Base-by-base conservation (phyloP, 306 rosid genomes). In the Pueraria montana region DNA sequence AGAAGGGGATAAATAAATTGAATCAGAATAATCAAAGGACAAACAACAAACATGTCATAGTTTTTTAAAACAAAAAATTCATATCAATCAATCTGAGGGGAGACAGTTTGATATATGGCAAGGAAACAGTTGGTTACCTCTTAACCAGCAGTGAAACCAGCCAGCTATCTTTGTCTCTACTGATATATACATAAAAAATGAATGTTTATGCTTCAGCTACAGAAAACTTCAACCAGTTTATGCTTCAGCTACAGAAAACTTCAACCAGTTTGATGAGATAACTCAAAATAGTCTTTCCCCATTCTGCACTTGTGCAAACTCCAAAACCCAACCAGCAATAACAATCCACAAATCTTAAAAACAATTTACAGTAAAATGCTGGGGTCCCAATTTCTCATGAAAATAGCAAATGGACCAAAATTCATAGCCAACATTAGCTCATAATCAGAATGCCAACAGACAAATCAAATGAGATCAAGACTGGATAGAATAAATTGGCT, bases 211-310 rank as follows among this genome's bases (percentile, higher is more conserved):
- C 50, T 40, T 62, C 68, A 40, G 46, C 63, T 6, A 55, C 27
- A 18, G 21, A n/a, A 26, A 42, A 40, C 42, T 38, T 84, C 56
- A 10, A 78, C 64, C 50, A 64, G 48, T 63, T 63, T 63, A 30
- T 63, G 69, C 50, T 40, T 62, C 68, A 40, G 46, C 63, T 6
- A 55, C 27, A 18, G 21, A n/a, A 26, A 42, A 40, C 42, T 38
- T 84, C 56, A 10, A 78, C 64, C 50, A 64, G 76, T 26, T 84
- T 45, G 18, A 65, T 45, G 71, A 73, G 64, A 84, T 63, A 21
- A 42, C 53, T 14, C 45, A 55, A 63, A 50, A 53, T 63, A 16
- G 80, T 63, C 64, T 30, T 52, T 46, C 46, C 21, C 58, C 55
- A 78, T 65, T 78, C 42, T 32, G 40, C 52, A 8, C 65, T 49